These are phyloP conservation scores for Aspergillus caelatus DNA, from an alignment of 2,329 filamentous ascomycete genomes.

Conservation along the genomic window DNA sequence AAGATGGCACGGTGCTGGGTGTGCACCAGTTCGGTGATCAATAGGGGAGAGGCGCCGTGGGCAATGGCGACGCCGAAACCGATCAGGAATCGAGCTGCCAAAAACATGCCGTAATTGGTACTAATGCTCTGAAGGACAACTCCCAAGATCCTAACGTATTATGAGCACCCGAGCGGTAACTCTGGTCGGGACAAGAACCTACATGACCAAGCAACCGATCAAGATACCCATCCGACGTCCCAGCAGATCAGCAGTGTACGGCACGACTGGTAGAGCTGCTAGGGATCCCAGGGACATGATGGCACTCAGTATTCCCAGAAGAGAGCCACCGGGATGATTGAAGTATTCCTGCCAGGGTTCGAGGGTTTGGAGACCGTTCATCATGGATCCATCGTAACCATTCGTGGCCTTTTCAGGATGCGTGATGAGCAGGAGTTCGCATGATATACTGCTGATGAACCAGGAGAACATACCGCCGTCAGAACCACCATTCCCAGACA, in stretches of 20 bases:
- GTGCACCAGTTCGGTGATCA: conserved; percentile 33
- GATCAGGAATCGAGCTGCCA: conserved; percentile 33
- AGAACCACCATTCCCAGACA: conserved; percentile 25
- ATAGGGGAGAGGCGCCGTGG: conserved; percentile 29
- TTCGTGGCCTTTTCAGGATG: conserved; percentile 38
- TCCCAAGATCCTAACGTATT: conserved; percentile 23
- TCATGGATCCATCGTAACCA: conserved; percentile 55
- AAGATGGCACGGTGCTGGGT: conserved; percentile 33
- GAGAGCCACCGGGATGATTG: conserved; percentile 33
- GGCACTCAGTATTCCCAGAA: conserved; percentile 49
- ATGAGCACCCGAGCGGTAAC: background rate
- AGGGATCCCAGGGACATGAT: conserved; percentile 56
- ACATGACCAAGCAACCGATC: conserved; percentile 34
- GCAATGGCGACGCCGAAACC: conserved; percentile 32
- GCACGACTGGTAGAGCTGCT: conserved; percentile 50
- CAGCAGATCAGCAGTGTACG: conserved; percentile 52
- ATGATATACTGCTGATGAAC: background rate
- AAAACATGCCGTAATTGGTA: conserved; percentile 31
- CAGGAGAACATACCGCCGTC: conserved; percentile 20
- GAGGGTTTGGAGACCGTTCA: conserved; percentile 53
- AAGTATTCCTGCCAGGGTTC: conserved; percentile 47
- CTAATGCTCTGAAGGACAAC: conserved; percentile 33
- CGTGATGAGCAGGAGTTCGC: background rate
- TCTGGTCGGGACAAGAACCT: background rate
- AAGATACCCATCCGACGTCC: conserved; percentile 53